phyloP scores from a whole-genome alignment of 768 basidiomycete species.

The Suillus tomentosus region DNA sequence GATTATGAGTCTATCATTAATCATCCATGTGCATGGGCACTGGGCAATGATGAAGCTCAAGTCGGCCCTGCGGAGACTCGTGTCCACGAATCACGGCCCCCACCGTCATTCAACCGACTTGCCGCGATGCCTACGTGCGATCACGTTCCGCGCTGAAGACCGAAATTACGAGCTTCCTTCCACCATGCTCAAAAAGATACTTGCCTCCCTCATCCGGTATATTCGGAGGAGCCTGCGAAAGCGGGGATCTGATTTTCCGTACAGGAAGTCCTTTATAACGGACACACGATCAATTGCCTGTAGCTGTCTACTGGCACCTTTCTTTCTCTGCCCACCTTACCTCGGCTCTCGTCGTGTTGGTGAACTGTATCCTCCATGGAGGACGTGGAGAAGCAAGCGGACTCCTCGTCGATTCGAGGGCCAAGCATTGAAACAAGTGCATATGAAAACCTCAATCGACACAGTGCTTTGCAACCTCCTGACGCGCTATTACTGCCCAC shows the following conservation, averaged over 20 bases:
- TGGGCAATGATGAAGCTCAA: not conserved
- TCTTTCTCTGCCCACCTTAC: conserved; percentile 19
- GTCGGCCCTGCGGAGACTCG: not conserved
- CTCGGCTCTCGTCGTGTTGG: conserved; percentile 13
- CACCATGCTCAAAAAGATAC: conserved; percentile 15
- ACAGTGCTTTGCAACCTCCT: conserved; percentile 26
- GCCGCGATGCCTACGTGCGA: conserved; percentile 4
- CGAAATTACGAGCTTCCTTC: conserved; percentile 11
- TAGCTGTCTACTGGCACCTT: conserved; percentile 15
- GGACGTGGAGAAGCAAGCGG: conserved; percentile 33
- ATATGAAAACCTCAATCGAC: conserved; percentile 22
- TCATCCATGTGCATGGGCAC: not conserved
- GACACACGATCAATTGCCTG: conserved; percentile 14
- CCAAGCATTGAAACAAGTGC: conserved; percentile 26
- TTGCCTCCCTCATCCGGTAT: conserved; percentile 25
- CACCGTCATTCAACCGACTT: not conserved
- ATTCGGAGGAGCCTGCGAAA: conserved; percentile 24
- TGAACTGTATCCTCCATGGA: conserved; percentile 21
- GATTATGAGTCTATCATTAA: not conserved
- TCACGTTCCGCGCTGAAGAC: not conserved
- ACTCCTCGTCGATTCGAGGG: conserved; percentile 18
- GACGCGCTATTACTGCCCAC: conserved; percentile 19
- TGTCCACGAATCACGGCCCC: not conserved
- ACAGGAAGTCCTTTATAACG: conserved; percentile 27
- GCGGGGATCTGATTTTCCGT: conserved; percentile 25